Percentiles rank a stretch among this genome's conserved stretches.
Evolutionary conservation across 495 filamentous ascomycete species (phyloP).

Genomic region (Wilcoxina mikolae): DNA sequence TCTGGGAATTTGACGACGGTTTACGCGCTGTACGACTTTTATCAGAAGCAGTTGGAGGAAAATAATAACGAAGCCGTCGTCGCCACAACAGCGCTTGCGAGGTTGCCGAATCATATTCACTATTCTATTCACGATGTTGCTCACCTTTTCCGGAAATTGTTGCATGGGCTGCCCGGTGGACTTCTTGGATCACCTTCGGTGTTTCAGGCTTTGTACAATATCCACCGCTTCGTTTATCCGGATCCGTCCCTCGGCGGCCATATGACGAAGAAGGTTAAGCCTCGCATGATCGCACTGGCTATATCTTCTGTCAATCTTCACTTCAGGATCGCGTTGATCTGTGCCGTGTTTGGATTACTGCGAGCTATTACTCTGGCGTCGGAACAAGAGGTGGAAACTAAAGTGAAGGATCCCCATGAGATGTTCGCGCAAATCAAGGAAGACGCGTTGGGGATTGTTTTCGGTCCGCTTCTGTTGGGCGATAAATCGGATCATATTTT

Average conservation of each 20-base stretch:
- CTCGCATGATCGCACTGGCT: slow-evolving; percentile 49
- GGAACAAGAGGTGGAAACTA: slow-evolving; percentile 17
- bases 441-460: slow-evolving; percentile 46
- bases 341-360: slow-evolving; percentile 50
- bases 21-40: slow-evolving; percentile 47
- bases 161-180: slow-evolving; percentile 57
- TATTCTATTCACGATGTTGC: slow-evolving; percentile 52
- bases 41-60: slow-evolving; percentile 37
- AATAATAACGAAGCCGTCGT: slow-evolving; percentile 35
- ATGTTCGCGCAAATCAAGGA: slow-evolving; percentile 42
- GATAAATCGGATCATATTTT: slow-evolving; percentile 32
- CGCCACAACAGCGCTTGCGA: slow-evolving; percentile 40
- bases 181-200: slow-evolving; percentile 53
- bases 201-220: slow-evolving; percentile 50
- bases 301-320: slow-evolving; percentile 42
- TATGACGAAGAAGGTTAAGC: slow-evolving; percentile 40
- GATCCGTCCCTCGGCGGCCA: slow-evolving; percentile 37
- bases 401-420: slow-evolving; percentile 20
- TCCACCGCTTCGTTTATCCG: slow-evolving; percentile 41
- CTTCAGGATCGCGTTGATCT: slow-evolving; percentile 47
- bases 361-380: slow-evolving; percentile 21
- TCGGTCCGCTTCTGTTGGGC: slow-evolving; percentile 49
- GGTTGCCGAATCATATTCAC: slow-evolving; percentile 41
- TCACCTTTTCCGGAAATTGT: slow-evolving; percentile 53
- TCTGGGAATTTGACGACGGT: slow-evolving; percentile 42